Conservation (phyloP, 805 yeast species). For the Candida incommunis region DNA sequence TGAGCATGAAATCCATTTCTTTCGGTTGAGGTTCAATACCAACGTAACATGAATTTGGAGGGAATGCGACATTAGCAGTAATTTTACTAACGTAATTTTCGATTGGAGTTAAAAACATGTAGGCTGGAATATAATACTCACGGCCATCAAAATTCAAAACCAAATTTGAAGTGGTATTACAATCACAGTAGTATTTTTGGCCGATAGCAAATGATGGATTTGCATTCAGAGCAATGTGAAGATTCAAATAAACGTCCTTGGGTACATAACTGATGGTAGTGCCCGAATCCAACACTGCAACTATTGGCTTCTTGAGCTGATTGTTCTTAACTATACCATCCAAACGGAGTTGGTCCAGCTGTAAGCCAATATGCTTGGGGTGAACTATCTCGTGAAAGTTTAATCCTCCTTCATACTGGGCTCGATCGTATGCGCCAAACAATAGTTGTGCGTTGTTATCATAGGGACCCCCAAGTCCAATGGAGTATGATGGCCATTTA, state of each 20-base stretch:
- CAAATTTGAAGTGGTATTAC: slow-evolving; percentile 20
- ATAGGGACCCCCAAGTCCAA: slow-evolving; percentile 36
- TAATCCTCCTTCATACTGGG: slow-evolving; percentile 32
- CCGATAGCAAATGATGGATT: slow-evolving; percentile 23
- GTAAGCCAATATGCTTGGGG: slow-evolving; percentile 22
- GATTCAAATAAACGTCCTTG: slow-evolving; percentile 15
- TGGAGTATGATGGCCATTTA: slow-evolving; percentile 45
- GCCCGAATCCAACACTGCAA: slow-evolving; percentile 41
- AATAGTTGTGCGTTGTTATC: slow-evolving; percentile 34
- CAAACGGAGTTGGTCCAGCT: slow-evolving; percentile 13
- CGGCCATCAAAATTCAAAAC: slow-evolving; percentile 18
- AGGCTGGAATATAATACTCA: slow-evolving; percentile 17
- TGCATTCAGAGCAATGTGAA: slow-evolving; percentile 25
- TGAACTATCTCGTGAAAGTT: slow-evolving; percentile 22
- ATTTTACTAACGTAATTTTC: slow-evolving; percentile 16
- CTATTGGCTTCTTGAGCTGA: slow-evolving; percentile 12
- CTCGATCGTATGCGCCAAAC: slow-evolving; percentile 43
- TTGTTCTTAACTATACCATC: slow-evolving; percentile 16
- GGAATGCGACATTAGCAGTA: slow-evolving; percentile 19
- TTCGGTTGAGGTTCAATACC: slow-evolving; percentile 20
- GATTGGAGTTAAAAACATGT: slow-evolving; percentile 23
- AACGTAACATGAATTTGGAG: slow-evolving; percentile 22
- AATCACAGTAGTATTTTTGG: slow-evolving; percentile 23
- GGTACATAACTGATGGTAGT: slow-evolving; percentile 40
- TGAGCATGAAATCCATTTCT: slow-evolving; percentile 24